These are phyloP conservation scores for Epichloe sp. DNA, from an alignment of 2,329 filamentous ascomycete species.

Conservation along the genomic window DNA sequence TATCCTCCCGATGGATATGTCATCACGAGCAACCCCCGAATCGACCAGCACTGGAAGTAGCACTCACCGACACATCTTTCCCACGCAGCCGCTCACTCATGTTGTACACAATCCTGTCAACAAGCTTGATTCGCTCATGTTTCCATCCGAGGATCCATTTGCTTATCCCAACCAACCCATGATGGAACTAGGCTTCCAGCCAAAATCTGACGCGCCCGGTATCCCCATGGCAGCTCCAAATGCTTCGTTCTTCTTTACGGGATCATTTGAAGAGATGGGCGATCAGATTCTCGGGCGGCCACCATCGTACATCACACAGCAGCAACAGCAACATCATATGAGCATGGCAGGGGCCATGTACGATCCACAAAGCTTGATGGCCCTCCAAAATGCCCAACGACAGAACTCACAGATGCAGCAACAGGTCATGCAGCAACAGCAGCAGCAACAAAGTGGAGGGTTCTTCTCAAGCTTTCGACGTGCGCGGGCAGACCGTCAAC, in stretches of 20 bases:
- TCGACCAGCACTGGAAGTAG: constrained; percentile 29
- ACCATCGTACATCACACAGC: constrained; percentile 57
- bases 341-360: constrained; percentile 32
- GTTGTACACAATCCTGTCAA: constrained; percentile 37
- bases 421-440: constrained; percentile 14
- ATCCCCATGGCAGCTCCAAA: constrained; percentile 22
- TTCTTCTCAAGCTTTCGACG: constrained; percentile 14
- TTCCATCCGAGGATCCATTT: constrained; percentile 64
- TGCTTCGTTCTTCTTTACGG: constrained; percentile 37
- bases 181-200: constrained; percentile 40
- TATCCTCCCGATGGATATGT: constrained; percentile 31
- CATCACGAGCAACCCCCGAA: constrained; percentile 30
- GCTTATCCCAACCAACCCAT: constrained; percentile 68
- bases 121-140: constrained; percentile 68
- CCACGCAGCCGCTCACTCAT: constrained; percentile 19
- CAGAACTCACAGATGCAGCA: constrained; percentile 4
- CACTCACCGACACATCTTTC: constrained; percentile 22
- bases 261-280: constrained; percentile 52
- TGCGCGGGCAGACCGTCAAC: constrained; percentile 14
- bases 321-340: constrained; percentile 26
- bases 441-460: constrained; percentile 18
- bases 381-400: constrained; percentile 20
- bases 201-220: constrained; percentile 19
- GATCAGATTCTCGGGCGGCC: constrained; percentile 60
- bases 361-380: constrained; percentile 28